Conservation (phyloP, 2,329 filamentous ascomycete species). For the Pseudocercospora eumusae region DNA sequence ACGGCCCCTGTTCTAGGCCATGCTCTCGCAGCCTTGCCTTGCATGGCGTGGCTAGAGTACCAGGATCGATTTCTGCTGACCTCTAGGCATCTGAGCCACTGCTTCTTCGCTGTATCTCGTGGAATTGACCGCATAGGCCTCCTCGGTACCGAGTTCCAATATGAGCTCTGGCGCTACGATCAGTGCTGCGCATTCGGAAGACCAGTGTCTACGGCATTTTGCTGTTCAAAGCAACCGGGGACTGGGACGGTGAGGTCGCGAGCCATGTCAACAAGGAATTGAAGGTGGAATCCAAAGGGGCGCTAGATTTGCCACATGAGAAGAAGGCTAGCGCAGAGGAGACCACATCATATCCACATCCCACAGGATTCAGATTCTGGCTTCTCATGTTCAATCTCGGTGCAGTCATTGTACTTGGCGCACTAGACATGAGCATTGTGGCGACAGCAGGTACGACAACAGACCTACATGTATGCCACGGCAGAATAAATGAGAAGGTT, state of each 20-base stretch:
- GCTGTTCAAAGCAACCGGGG: too few relatives aligned
- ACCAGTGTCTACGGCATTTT: too few relatives aligned
- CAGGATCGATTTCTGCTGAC: neutral
- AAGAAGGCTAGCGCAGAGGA: neutral
- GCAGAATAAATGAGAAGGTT: neutral
- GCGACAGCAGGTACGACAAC: neutral
- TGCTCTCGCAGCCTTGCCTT: neutral
- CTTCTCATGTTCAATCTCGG: neutral
- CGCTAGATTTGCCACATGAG: too few relatives aligned
- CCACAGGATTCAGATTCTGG: neutral
- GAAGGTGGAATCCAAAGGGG: too few relatives aligned
- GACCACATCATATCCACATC: neutral
- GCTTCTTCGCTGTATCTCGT: neutral
- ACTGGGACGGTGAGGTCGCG: neutral
- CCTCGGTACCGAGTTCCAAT: too few relatives aligned
- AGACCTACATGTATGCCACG: neutral
- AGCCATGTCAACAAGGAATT: neutral
- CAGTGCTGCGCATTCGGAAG: too few relatives aligned
- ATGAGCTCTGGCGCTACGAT: too few relatives aligned
- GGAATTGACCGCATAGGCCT: neutral
- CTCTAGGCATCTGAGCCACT: neutral
- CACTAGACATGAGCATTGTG: neutral
- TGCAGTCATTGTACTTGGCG: neutral
- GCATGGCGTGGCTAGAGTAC: neutral
- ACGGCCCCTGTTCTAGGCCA: neutral